Evolutionary conservation across 2,329 filamentous ascomycete genomes (phyloP).

Genomic region (Verticillium nonalfalfae): DNA sequence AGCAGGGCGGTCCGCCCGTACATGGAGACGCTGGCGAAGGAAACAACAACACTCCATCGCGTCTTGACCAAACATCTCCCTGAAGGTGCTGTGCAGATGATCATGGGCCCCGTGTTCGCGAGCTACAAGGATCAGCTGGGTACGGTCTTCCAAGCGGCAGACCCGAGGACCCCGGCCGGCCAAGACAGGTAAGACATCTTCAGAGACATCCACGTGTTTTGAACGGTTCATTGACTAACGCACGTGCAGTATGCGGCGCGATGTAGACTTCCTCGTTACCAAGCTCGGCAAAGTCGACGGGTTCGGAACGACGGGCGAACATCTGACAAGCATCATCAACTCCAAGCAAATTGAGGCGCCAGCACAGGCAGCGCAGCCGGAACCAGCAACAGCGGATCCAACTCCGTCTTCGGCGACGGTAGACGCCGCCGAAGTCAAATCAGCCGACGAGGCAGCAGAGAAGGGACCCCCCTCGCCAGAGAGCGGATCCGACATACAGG

Average conservation of each 20-base stretch:
- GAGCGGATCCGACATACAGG: conserved; percentile 9
- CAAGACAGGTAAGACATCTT: conserved; percentile 58
- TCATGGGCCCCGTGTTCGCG: conserved; percentile 79
- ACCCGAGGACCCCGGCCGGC: conserved; percentile 59
- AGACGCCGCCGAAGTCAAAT: conserved; percentile 4
- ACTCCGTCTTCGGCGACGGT: not conserved
- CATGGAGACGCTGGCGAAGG: conserved; percentile 82
- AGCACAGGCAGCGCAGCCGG: conserved; percentile 8
- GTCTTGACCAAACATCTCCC: conserved; percentile 78
- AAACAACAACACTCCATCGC: conserved; percentile 77
- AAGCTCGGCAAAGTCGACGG: conserved; percentile 74
- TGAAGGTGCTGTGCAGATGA: conserved; percentile 68
- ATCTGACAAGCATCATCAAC: conserved; percentile 59
- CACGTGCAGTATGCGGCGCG: conserved; percentile 60
- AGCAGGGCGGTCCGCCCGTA: conserved; percentile 52
- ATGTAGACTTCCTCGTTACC: conserved; percentile 66
- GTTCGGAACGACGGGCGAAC: conserved; percentile 65
- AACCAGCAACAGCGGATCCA: not conserved
- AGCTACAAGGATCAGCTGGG: conserved; percentile 78
- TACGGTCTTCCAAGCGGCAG: conserved; percentile 59
- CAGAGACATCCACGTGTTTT: no score
- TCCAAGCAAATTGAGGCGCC: conserved; percentile 42
- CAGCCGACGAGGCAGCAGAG: conserved; percentile 12
- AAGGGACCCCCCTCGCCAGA: conserved; percentile 6
- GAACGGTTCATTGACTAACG: not conserved